These are phyloP conservation scores for Schizonepeta tenuifolia DNA, from an alignment of 257 asterid genomes.

Conservation along the genomic window DNA sequence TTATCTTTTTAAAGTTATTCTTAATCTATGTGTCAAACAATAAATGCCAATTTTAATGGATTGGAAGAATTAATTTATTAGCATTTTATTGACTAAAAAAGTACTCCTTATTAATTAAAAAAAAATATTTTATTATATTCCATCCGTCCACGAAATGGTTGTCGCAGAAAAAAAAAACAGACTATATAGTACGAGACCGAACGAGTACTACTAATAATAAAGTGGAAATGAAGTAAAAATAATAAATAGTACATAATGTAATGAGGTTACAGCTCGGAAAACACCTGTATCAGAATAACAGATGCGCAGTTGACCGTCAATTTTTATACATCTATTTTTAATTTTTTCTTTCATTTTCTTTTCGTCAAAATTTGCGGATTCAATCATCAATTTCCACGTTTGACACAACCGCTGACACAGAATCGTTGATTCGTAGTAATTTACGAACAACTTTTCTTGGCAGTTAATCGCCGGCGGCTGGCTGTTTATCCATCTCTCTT, in stretches of 20 bases:
- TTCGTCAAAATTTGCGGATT: constrained; percentile 5
- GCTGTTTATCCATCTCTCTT: not conserved
- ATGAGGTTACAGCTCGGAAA: constrained; percentile 25
- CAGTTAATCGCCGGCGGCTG: constrained; percentile 31
- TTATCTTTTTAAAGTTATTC: too few species aligned
- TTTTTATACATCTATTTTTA: not conserved
- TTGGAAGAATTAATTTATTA: too few species aligned
- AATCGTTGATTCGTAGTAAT: constrained; percentile 8
- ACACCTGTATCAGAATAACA: constrained; percentile 13
- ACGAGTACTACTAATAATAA: too few species aligned
- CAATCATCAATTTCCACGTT: not conserved
- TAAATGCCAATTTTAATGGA: too few species aligned
- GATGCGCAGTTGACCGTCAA: constrained; percentile 25
- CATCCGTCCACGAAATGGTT: too few species aligned
- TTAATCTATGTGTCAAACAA: too few species aligned
- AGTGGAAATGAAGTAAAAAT: not conserved
- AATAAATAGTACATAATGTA: not conserved
- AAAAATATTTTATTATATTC: too few species aligned
- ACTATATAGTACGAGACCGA: too few species aligned
- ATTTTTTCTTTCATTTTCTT: not conserved
- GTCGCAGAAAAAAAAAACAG: too few species aligned
- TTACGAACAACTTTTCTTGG: not conserved
- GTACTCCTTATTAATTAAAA: too few species aligned
- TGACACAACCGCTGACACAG: not conserved
- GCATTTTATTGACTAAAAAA: too few species aligned